A percentile compares a stretch with the other conserved stretches of the same genome.
phyloP scores from a whole-genome alignment of 2,329 filamentous ascomycete species.

The Scleromitrula shiraiana region DNA sequence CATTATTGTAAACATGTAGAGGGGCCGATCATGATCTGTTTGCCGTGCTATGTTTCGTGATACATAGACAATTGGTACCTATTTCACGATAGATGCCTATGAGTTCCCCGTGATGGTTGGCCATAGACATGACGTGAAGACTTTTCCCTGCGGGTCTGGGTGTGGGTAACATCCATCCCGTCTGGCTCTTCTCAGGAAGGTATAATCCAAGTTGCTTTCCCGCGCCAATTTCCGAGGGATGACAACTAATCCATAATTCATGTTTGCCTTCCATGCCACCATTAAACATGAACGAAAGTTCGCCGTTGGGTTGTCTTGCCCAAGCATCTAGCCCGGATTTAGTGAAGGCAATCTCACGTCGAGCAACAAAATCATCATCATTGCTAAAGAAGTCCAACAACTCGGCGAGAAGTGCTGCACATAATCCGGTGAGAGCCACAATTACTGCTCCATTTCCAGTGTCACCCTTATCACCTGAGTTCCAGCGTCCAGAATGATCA shows the following conservation, averaged over 20 bases:
- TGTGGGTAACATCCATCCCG: too few species aligned
- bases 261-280: neutral
- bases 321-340: neutral
- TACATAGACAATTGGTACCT: too few species aligned
- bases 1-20: too few species aligned
- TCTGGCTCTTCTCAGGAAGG: too few species aligned
- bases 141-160: too few species aligned
- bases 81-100: too few species aligned
- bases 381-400: neutral
- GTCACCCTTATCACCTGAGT: neutral
- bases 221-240: too few species aligned
- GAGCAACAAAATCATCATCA: neutral
- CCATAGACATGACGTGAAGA: too few species aligned
- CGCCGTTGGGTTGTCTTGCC: fast-evolving
- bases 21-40: too few species aligned
- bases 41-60: too few species aligned
- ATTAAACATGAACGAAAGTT: neutral
- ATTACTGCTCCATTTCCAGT: neutral
- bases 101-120: too few species aligned
- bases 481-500: neutral
- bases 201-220: too few species aligned
- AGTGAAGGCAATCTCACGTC: neutral
- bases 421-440: neutral
- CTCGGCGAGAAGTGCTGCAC: neutral
- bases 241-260: neutral